Evolutionary conservation across 805 yeast genomes (phyloP).

Genomic region (Saturnispora besseyi): DNA sequence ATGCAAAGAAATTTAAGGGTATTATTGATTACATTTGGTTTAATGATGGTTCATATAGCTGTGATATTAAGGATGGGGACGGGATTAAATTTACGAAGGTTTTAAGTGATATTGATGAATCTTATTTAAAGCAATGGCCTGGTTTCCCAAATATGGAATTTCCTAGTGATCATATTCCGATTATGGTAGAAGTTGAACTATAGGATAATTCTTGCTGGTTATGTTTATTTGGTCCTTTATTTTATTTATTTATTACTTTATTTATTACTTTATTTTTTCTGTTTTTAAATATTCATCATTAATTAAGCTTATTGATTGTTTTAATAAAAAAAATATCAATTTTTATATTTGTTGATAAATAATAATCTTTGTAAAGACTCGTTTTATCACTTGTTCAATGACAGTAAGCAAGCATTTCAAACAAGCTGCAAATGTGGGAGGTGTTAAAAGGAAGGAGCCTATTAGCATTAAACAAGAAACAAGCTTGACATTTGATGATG

Average conservation of each 20-base stretch:
- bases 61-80: constrained; percentile 22
- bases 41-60: constrained; percentile 9
- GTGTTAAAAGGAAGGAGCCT: background rate
- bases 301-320: background rate
- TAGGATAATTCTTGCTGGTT: background rate
- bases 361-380: background rate
- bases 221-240: background rate
- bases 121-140: constrained; percentile 24
- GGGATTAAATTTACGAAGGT: constrained; percentile 34
- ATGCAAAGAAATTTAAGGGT: constrained; percentile 40
- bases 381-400: constrained; percentile 3
- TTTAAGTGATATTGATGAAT: constrained; percentile 41
- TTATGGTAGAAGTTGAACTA: constrained; percentile 21
- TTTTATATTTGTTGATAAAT: background rate
- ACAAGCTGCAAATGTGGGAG: background rate
- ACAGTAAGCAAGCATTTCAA: constrained; percentile 11
- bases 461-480: background rate
- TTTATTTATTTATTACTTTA: background rate
- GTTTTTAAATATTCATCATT: background rate
- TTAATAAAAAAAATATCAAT: background rate
- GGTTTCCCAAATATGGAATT: constrained; percentile 49
- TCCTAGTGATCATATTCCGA: constrained; percentile 43
- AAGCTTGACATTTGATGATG: background rate
- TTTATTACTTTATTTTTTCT: background rate
- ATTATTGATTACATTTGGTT: constrained; percentile 55